Evolutionary conservation across 2,329 filamentous ascomycete genomes (phyloP), one percentile per base, ranked within the genome.

Genomic region (Ustilaginoidea virens): DNA sequence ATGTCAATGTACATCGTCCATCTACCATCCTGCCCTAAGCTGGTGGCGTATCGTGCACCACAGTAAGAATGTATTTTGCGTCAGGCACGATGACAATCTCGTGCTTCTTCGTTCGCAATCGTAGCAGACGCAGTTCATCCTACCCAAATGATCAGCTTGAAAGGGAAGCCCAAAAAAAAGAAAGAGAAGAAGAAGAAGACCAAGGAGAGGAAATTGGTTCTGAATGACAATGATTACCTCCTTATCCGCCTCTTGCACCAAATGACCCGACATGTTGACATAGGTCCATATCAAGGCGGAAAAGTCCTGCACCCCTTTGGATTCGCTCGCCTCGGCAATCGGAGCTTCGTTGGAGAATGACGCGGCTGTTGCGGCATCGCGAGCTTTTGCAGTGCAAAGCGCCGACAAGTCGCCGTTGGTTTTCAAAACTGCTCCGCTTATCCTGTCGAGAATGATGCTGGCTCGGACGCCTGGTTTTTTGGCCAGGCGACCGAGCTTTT

Each of bases 31-130:
- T 25, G 19, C 17, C 36, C 51, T 53, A 80, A 43, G 72, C 74
- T 7, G 72, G 66, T 22, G 79, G 75, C n/a, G 80, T 83, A 47
- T 86, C 80, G 53, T 87, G 80, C 32, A 87, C 69, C 21, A 85
- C 76, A 31, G 86, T 71, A 21, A 87, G 63, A 26, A 90, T 60
- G 52, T 80, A 92, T 45, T 81, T 85, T 23, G 68, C 46, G 49
- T 87, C 81, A 50, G 80, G 80, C 13, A 87, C 77, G 44, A 90
- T 81, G 34, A 90, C 77, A 36, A 90, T 57, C 51, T 92, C 82
- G 42, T 85, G 79, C 51, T 80, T 85, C 59, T 75, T 83, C n/a
- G 80, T 87, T 39, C 82, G 68, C 38, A 92, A 48, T 37, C 80
- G 66, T 29, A 90, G 53, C 27, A 90, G 59, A 53, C 76, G 83